Conservation (phyloP, 305 asterid species). For the Rubia balearica region DNA sequence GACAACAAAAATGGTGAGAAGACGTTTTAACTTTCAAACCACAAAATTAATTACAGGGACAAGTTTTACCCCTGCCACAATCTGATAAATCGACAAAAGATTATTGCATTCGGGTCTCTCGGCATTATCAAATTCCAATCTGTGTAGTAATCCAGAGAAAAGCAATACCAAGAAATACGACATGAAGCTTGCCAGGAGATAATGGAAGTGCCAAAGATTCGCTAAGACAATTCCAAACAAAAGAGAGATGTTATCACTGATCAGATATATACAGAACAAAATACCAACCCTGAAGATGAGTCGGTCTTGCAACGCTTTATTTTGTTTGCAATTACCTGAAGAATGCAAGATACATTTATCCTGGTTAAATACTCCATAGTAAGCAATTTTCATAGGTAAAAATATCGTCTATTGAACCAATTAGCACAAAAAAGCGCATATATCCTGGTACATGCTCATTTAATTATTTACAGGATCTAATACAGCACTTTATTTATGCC, state of each 20-base stretch:
- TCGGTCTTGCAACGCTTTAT: slow-evolving; percentile 98
- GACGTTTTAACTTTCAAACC: not conserved
- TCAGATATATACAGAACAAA: not conserved
- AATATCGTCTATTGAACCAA: not conserved
- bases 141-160: slow-evolving; percentile 25
- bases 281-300: slow-evolving; percentile 67
- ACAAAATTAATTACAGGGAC: slow-evolving; percentile 5
- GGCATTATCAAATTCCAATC: slow-evolving; percentile 86
- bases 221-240: not conserved
- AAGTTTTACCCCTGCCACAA: slow-evolving; percentile 57
- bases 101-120: slow-evolving; percentile 96
- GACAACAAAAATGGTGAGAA: not conserved
- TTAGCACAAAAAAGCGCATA: not conserved
- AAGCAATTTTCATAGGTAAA: not conserved
- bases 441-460: not conserved
- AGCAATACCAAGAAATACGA: not conserved
- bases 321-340: slow-evolving; percentile 74
- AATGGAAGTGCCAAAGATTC: slow-evolving; percentile 11
- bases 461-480: not conserved
- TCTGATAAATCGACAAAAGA: slow-evolving; percentile 91
- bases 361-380: slow-evolving; percentile 9
- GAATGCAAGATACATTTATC: slow-evolving; percentile 24
- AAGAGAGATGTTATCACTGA: not conserved
- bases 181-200: not conserved
- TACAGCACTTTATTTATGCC: not conserved